These are phyloP conservation scores for Pezicula neosporulosa DNA, from an alignment of 2,329 filamentous ascomycete genomes.

Conservation along the genomic window DNA sequence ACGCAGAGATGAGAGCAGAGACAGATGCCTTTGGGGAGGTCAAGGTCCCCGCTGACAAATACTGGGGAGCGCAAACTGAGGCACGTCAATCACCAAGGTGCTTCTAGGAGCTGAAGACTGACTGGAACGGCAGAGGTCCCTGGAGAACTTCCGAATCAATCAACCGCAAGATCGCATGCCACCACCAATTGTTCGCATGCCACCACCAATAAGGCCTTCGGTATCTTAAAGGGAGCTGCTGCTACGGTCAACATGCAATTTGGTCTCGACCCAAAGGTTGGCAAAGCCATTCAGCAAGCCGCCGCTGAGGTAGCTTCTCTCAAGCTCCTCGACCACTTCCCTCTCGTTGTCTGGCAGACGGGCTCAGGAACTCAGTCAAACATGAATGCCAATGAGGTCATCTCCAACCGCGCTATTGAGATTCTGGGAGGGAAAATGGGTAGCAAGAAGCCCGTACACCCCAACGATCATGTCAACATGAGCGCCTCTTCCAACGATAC, in stretches of 20 bases:
- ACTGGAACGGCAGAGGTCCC: constrained; percentile 50
- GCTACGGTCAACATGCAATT: constrained; percentile 94
- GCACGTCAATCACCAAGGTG: constrained; percentile 24
- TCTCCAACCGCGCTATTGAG: constrained; percentile 98
- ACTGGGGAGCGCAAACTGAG: constrained; percentile 98
- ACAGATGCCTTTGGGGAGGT: constrained; percentile 98
- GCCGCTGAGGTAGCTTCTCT: constrained; percentile 89
- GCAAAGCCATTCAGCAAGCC: constrained; percentile 90
- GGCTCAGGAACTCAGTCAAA: constrained; percentile 96
- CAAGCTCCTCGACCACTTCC: constrained; percentile 96
- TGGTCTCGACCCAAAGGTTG: constrained; percentile 89
- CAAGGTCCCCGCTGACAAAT: constrained; percentile 86
- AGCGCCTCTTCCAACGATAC: constrained; percentile 98
- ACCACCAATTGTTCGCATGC: constrained; percentile 91
- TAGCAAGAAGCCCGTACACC: constrained; percentile 97
- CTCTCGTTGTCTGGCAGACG: constrained; percentile 98
- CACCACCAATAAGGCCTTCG: constrained; percentile 90
- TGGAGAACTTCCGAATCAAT: constrained; percentile 99
- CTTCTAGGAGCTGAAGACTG: background rate
- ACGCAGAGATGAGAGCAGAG: constrained; percentile 69
- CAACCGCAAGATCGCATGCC: constrained; percentile 99
- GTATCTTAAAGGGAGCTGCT: constrained; percentile 94
- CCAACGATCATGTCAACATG: constrained; percentile 99
- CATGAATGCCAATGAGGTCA: constrained; percentile 99
- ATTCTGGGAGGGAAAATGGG: constrained; percentile 93